phyloP scores from a whole-genome alignment of 2,329 filamentous ascomycete genomes.

The Ascochyta rabiei region DNA sequence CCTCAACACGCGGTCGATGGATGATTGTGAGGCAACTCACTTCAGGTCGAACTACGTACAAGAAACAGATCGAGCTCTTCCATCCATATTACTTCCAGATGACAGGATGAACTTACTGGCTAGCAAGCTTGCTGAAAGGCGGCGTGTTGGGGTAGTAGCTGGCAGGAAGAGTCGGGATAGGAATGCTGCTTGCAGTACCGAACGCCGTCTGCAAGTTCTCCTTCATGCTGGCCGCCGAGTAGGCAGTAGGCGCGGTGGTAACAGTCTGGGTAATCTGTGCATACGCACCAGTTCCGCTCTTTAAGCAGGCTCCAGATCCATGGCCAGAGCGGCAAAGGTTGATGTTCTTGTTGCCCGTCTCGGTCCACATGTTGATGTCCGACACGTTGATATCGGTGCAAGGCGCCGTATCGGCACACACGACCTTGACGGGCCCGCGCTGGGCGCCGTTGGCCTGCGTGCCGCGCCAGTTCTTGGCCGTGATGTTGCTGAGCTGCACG shows the following conservation, averaged over 20 bases:
- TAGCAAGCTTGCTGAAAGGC: slow-evolving; percentile 41
- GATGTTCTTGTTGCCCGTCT: slow-evolving; percentile 49
- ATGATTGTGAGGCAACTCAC: neutral
- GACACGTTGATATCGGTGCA: slow-evolving; percentile 60
- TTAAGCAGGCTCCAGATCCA: slow-evolving; percentile 56
- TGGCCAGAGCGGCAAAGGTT: slow-evolving; percentile 59
- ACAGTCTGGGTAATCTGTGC: slow-evolving; percentile 44
- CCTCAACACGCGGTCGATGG: neutral
- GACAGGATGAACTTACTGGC: slow-evolving; percentile 6
- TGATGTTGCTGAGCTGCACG: slow-evolving; percentile 60
- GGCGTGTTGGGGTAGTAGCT: slow-evolving; percentile 49
- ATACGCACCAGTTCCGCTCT: slow-evolving; percentile 41
- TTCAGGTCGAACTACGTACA: neutral
- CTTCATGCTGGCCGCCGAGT: slow-evolving; percentile 48
- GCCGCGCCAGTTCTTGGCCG: slow-evolving; percentile 63
- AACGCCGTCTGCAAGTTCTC: slow-evolving; percentile 37
- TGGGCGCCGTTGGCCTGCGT: slow-evolving; percentile 56
- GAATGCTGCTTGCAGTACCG: slow-evolving; percentile 45
- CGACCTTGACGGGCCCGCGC: slow-evolving; percentile 61
- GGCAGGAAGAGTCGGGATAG: slow-evolving; percentile 50
- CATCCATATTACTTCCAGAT: neutral
- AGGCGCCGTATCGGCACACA: slow-evolving; percentile 58
- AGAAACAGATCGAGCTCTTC: neutral
- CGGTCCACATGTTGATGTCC: slow-evolving; percentile 62
- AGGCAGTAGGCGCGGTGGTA: slow-evolving; percentile 46